Conservation (phyloP, 176 grass and related monocot species). For the Leersia perrieri region DNA sequence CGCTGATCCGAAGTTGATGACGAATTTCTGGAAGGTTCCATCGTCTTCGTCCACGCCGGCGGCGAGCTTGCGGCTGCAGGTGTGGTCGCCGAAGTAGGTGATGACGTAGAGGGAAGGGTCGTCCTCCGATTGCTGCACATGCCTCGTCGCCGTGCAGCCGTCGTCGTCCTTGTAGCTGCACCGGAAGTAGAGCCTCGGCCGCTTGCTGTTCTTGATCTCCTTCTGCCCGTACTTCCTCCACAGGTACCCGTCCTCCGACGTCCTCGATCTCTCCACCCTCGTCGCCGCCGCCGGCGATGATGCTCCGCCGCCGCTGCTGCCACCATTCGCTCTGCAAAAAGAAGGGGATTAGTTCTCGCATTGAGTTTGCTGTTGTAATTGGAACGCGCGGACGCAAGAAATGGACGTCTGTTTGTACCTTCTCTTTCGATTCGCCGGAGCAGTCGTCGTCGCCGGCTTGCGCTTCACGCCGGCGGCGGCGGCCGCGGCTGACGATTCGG, state of each 20-base stretch:
- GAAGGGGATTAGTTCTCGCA: neutral
- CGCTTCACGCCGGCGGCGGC: neutral
- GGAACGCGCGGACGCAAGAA: no score
- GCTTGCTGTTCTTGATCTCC: conserved; percentile 39
- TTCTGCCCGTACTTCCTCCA: conserved; percentile 73
- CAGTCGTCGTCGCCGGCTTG: neutral
- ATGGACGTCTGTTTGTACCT: neutral
- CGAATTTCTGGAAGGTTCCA: neutral
- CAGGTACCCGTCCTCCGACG: conserved; percentile 34
- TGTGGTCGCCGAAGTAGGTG: conserved; percentile 56
- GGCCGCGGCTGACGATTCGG: no score
- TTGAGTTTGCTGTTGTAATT: neutral
- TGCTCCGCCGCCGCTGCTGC: neutral
- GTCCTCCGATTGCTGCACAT: conserved; percentile 50
- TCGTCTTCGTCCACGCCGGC: neutral
- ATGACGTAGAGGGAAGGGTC: conserved; percentile 42
- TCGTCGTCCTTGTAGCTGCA: conserved; percentile 46
- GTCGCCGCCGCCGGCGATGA: neutral
- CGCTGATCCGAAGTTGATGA: conserved; percentile 38
- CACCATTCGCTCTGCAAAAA: neutral
- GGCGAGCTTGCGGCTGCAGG: conserved; percentile 10
- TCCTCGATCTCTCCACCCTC: neutral
- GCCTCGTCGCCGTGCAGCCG: conserved; percentile 45
- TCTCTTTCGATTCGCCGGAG: neutral
- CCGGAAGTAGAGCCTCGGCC: conserved; percentile 56